A percentile compares a stretch with the other conserved stretches of the same genome.
Conservation (phyloP, 208 protist species). For the Vickermania ingenoplastis region DNA sequence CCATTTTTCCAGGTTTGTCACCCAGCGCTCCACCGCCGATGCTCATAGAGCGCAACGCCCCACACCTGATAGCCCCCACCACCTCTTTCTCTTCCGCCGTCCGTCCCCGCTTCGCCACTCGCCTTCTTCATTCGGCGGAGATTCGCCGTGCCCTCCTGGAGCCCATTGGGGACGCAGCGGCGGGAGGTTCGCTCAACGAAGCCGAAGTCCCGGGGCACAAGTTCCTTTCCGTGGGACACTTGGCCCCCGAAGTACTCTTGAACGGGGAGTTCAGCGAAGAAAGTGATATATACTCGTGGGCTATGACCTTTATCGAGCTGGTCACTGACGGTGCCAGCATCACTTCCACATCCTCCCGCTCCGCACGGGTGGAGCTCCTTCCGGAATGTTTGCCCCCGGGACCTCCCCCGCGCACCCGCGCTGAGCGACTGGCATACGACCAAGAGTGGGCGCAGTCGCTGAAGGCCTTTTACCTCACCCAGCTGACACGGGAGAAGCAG, state of each 20-base stretch:
- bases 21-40: not conserved
- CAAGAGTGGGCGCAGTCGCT: conserved; percentile 21
- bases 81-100: not conserved
- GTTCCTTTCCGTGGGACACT: conserved; percentile 46
- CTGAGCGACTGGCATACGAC: conserved; percentile 28
- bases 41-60: not conserved
- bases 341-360: not conserved
- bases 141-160: conserved; percentile 21
- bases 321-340: conserved; percentile 9
- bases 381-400: conserved; percentile 25
- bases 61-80: not conserved
- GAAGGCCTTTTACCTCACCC: conserved; percentile 25
- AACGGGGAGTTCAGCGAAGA: conserved; percentile 32
- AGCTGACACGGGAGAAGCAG: conserved; percentile 12
- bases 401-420: conserved; percentile 18
- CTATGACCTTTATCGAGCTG: conserved; percentile 79
- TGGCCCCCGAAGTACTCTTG: conserved; percentile 50
- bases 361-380: conserved; percentile 34
- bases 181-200: not conserved
- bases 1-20: not conserved
- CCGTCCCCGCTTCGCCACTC: conserved; percentile 17
- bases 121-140: conserved; percentile 21
- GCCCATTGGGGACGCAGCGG: not conserved
- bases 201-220: conserved; percentile 24
- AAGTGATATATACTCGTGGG: conserved; percentile 75